These are phyloP conservation scores for Aureobasidium sp. DNA, from an alignment of 2,329 filamentous ascomycete genomes.

Conservation along the genomic window DNA sequence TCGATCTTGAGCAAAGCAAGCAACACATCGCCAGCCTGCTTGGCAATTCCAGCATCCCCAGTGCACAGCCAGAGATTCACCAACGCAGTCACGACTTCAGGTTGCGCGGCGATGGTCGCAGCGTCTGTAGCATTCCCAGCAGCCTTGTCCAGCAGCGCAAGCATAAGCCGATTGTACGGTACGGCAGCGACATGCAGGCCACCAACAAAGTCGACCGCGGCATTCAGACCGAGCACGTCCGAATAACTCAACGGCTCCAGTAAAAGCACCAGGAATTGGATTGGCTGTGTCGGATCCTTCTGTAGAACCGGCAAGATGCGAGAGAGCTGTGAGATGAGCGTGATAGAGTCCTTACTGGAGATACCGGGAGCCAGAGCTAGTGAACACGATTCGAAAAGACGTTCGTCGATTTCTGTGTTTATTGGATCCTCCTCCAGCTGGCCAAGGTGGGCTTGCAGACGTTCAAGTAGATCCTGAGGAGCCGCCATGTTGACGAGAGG, in stretches of 20 bases:
- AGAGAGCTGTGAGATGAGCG: constrained; percentile 42
- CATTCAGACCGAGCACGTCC: constrained; percentile 42
- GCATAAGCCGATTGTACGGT: constrained; percentile 49
- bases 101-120: constrained; percentile 51
- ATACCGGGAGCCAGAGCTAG: constrained; percentile 38
- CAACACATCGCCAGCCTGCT: constrained; percentile 47
- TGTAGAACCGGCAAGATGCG: constrained; percentile 47
- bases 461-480: constrained; percentile 10
- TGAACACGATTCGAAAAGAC: constrained; percentile 46
- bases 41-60: constrained; percentile 48
- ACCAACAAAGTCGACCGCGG: constrained; percentile 47
- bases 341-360: constrained; percentile 25
- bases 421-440: constrained; percentile 39
- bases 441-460: constrained; percentile 38
- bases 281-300: constrained; percentile 51
- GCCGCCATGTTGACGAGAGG: neutral
- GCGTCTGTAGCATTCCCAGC: constrained; percentile 45
- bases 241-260: constrained; percentile 44
- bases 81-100: constrained; percentile 48
- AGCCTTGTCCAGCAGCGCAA: constrained; percentile 52
- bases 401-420: constrained; percentile 37
- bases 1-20: constrained; percentile 48
- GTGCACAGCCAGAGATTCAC: constrained; percentile 55
- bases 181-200: constrained; percentile 45
- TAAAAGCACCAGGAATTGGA: constrained; percentile 46